Evolutionary conservation across 2,329 filamentous ascomycete species (phyloP), one percentile per base, ranked within the genome.

Genomic region (Xylaria sp.): DNA sequence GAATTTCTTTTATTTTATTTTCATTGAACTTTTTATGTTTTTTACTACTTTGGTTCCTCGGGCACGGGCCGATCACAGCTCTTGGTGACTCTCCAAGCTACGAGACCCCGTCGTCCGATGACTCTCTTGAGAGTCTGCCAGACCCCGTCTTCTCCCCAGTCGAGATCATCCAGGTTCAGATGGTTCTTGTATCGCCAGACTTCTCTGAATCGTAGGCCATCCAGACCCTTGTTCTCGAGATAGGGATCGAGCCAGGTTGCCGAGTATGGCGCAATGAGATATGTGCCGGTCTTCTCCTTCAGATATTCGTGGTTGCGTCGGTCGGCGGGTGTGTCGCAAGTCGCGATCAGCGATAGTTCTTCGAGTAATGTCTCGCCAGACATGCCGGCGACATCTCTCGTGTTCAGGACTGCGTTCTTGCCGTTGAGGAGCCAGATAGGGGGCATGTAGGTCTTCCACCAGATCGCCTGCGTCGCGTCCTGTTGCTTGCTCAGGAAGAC

Each of bases 391-490:
- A 92, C 77, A 68, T 92, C 90, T 60, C 80, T 79, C 1, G 89
- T 92, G 35, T 76, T 79, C n/a, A 92, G 75, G 8, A 89, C 80
- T 65, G 86, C 82, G 65, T 89, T 91, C 73, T 89, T 89, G 57
- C 88, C 87, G 65, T 91, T 88, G 5, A 92, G 78, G 18, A 93
- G 80, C 89, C 90, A 93, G 42, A 88, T 87, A 0, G 90, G 90
- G 16, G 90, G 90, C 71, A 86, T 89, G 71, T 92, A 92, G 1
- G 90, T 92, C 72, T 92, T 92, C 90, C 90, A 93, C 90, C 90
- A 93, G 54, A 90, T 79, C 2, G 87, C 87, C 39, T 87, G 80
- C 1, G 85, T 86, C 7, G 88, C 84, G 63, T 88, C 86, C 3
- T 83, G 80, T 65, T 89, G 86, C 57, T 83, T 83, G 68, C 85